phyloP scores from a whole-genome alignment of 345 rosid genomes.

The Gossypioides kirkii region DNA sequence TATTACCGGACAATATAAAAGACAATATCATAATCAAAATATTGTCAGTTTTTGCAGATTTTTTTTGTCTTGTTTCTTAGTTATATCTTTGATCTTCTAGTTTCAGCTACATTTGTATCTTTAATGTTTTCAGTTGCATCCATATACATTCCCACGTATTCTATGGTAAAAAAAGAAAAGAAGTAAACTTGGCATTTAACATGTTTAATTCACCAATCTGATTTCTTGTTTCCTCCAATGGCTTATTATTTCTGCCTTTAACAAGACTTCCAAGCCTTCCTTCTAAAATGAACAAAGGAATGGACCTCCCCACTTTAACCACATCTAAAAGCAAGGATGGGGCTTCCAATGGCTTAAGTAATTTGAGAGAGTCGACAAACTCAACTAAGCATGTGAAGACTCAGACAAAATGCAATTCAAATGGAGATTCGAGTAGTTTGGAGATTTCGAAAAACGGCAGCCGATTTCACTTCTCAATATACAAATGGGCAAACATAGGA shows the following conservation, averaged over 20 bases:
- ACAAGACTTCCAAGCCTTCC: conserved; percentile 50
- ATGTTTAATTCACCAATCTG: no score
- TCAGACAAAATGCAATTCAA: conserved; percentile 11
- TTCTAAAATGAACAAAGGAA: conserved; percentile 39
- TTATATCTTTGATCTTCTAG: neutral
- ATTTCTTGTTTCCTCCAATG: neutral
- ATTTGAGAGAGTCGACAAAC: conserved; percentile 20
- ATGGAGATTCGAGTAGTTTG: conserved; percentile 28
- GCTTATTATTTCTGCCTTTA: neutral
- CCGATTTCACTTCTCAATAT: conserved; percentile 87
- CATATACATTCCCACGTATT: neutral
- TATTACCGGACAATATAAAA: neutral
- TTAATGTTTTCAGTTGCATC: neutral
- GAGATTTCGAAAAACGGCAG: conserved; percentile 19
- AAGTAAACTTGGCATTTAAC: no score
- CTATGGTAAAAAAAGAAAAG: neutral
- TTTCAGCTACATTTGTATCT: neutral
- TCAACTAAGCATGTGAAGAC: conserved; percentile 23
- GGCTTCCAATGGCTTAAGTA: conserved; percentile 23
- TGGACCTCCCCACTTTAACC: conserved; percentile 41
- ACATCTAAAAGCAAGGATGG: conserved; percentile 38
- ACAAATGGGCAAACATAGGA: conserved; percentile 86
- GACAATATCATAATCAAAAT: neutral
- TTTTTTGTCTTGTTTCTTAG: neutral
- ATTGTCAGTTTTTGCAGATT: neutral